These are phyloP conservation scores for Phycomyces blakesleeanus DNA, from an alignment of 192 early-diverging fungal species.

Conservation along the genomic window DNA sequence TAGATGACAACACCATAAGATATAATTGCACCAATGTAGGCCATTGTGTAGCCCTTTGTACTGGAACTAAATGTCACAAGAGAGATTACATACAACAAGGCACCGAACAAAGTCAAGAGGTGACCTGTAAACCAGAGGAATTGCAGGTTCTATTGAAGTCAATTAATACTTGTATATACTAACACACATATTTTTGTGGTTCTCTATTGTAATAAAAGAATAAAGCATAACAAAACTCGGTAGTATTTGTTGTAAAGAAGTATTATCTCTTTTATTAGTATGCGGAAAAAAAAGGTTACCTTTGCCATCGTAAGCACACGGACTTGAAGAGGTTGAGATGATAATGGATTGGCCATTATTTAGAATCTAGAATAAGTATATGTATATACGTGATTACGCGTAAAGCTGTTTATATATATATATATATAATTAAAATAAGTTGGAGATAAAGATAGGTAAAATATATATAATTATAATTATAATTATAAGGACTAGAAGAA, in stretches of 20 bases:
- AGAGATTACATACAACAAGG: slow-evolving; percentile 36
- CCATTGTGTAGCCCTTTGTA: slow-evolving; percentile 49
- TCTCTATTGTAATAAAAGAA: too few species aligned
- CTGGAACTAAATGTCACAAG: slow-evolving; percentile 40
- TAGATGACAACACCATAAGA: slow-evolving; percentile 76
- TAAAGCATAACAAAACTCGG: too few species aligned
- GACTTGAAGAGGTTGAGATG: neutral
- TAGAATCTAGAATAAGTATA: neutral
- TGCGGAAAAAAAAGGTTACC: neutral
- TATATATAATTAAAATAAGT: too few species aligned
- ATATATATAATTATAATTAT: too few species aligned
- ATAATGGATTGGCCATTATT: neutral
- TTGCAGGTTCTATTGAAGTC: slow-evolving; percentile 39
- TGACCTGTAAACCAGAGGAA: slow-evolving; percentile 53
- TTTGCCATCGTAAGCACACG: neutral
- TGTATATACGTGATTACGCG: neutral
- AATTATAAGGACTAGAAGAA: too few species aligned
- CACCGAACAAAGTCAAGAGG: slow-evolving; percentile 36
- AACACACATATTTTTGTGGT: too few species aligned
- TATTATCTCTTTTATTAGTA: too few species aligned
- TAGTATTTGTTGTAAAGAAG: too few species aligned
- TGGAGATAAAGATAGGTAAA: too few species aligned
- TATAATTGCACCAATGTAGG: slow-evolving; percentile 63
- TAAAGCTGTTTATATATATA: too few species aligned
- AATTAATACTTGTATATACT: too few species aligned